Base-by-base conservation (phyloP, 2,329 filamentous ascomycete species). In the Ceratocystis diversiconidia region DNA sequence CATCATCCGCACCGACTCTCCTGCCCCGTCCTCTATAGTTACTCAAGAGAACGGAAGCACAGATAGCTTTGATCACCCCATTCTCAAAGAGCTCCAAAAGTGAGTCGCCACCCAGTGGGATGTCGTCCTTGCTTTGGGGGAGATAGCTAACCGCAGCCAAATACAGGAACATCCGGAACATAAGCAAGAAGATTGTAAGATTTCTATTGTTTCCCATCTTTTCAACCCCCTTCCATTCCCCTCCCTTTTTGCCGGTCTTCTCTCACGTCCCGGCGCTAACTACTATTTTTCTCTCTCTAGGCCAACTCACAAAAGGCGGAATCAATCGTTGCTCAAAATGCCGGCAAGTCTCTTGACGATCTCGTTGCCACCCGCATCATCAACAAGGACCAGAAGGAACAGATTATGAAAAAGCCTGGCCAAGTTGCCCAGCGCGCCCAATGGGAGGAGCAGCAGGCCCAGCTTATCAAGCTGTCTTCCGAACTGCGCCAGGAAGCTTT, bases 151-250 rank as follows among this genome's bases (percentile, higher is more conserved):
- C 69, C 62, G 65, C 69, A 64, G 59, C 10, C 36, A 52, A 65
- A 17, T 57, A 8, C 12, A 96, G 91, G 81, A 90, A 85, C 76
- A 89, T 96, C 71, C 91, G 92, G 73, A 95, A 94, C 76, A 79
- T 94, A 72, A 88, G 86, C 80, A 97, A 96, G 83, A 96, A 96
- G 79, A 86, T 97, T 72, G 90, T 95, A 77, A 78, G 88, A 12
- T 41, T 79, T 17, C 52, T 65, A 4, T 19, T 25, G 48, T 74
- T 36, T 41, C 12, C 44, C 6, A 50, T n/a, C 28, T 7, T n/a
- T 8, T 12, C 19, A 10, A 17, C 19, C n/a, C 46, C n/a, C 19
- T 15, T 46, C 15, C 48, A 30, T 30, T 30, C 28, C 46, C 25
- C 25, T 32, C 17, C n/a, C 25, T 25, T n/a, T 19, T n/a, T 44